phyloP scores from a whole-genome alignment of 306 rosid species.

The Prunus mongolica region DNA sequence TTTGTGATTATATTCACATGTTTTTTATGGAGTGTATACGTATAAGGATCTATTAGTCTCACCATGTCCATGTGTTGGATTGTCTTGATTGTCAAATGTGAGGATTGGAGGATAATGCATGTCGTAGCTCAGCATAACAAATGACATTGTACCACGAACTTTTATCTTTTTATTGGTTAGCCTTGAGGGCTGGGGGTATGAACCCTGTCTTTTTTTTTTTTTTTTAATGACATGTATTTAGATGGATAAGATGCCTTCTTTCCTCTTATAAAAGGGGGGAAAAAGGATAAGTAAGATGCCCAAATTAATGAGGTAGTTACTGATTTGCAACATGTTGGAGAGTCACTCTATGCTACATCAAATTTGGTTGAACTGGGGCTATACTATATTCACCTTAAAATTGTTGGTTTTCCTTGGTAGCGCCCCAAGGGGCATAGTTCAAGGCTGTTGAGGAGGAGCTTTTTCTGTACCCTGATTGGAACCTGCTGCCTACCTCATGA shows the following conservation, averaged over 20 bases:
- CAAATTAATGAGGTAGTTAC: neutral
- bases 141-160: neutral
- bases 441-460: constrained; percentile 60
- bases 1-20: neutral
- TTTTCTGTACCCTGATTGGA: constrained; percentile 68
- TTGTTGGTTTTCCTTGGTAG: constrained; percentile 80
- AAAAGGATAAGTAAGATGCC: neutral
- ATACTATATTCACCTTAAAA: constrained; percentile 52
- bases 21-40: neutral
- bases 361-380: constrained; percentile 40
- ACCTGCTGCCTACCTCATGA: constrained; percentile 85
- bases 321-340: constrained; percentile 8
- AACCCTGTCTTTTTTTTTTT: neutral
- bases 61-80: neutral
- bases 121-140: neutral
- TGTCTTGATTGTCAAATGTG: neutral
- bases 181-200: neutral
- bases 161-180: neutral
- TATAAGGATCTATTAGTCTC: neutral
- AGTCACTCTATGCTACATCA: constrained; percentile 28
- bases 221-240: neutral
- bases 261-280: neutral
- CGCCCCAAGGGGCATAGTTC: constrained; percentile 64
- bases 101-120: neutral
- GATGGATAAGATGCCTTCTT: neutral